phyloP scores from a whole-genome alignment of 2,329 filamentous ascomycete species.

The Cladosporium sp. region DNA sequence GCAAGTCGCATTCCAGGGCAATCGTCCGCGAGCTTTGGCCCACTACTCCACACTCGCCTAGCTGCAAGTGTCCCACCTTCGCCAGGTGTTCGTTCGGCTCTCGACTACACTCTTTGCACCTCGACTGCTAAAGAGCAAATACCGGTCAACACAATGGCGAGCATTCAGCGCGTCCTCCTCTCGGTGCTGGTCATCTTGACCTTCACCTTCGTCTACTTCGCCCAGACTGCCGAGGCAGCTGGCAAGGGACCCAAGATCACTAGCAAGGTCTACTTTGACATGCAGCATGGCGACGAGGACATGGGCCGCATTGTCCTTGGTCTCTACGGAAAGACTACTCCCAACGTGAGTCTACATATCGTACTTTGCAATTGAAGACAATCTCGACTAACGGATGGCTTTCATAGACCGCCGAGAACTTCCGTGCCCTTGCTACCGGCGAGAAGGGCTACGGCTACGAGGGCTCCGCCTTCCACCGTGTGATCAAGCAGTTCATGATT shows the following conservation, averaged over 20 bases:
- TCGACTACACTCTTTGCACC: constrained; percentile 3
- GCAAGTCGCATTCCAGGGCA: neutral
- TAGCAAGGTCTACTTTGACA: constrained; percentile 72
- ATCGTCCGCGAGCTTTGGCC: neutral
- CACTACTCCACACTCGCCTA: neutral
- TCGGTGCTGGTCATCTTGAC: constrained; percentile 73
- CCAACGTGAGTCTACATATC: constrained; percentile 51
- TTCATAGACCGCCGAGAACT: constrained; percentile 63
- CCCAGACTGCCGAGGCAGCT: constrained; percentile 66
- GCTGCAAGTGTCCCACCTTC: constrained; percentile 1
- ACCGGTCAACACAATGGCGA: constrained; percentile 61
- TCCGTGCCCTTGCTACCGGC: constrained; percentile 75
- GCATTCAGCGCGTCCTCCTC: constrained; percentile 65
- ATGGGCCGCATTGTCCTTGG: constrained; percentile 75
- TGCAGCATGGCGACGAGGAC: constrained; percentile 68
- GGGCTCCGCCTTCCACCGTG: constrained; percentile 80
- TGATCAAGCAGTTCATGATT: constrained; percentile 90
- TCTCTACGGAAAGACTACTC: constrained; percentile 82
- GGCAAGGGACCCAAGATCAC: constrained; percentile 63
- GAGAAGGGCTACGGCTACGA: constrained; percentile 84
- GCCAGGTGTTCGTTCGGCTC: constrained; percentile 16
- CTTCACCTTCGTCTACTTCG: constrained; percentile 69
- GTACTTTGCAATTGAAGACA: neutral
- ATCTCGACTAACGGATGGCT: constrained; percentile 13
- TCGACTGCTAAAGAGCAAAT: constrained; percentile 1